Conservation (phyloP, 2,329 filamentous ascomycete species). For the Pyrenochaeta sp. region DNA sequence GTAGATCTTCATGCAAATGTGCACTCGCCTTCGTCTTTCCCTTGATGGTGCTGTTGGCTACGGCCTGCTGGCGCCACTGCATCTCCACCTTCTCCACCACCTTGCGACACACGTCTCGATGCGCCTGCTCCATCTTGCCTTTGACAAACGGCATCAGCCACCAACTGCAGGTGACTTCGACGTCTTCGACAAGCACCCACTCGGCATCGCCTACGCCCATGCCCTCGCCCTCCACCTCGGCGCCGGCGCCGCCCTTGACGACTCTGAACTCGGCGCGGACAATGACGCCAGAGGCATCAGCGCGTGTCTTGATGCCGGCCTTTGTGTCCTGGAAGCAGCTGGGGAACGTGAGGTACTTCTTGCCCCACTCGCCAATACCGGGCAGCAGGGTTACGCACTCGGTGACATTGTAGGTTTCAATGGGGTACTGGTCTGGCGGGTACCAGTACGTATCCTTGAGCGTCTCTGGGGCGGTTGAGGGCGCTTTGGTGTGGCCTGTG, state of each 20-base stretch:
- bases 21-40: slow-evolving; percentile 16
- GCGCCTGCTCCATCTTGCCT: slow-evolving; percentile 43
- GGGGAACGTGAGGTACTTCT: slow-evolving; percentile 43
- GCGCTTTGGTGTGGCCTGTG: slow-evolving; percentile 35
- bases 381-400: slow-evolving; percentile 42
- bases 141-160: slow-evolving; percentile 49
- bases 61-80: slow-evolving; percentile 24
- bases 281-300: slow-evolving; percentile 39
- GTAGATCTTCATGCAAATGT: slow-evolving; percentile 5
- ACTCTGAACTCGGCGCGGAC: slow-evolving; percentile 45
- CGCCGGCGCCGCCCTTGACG: slow-evolving; percentile 31
- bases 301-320: slow-evolving; percentile 42
- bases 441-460: slow-evolving; percentile 48
- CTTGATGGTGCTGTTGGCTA: slow-evolving; percentile 25
- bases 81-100: slow-evolving; percentile 44
- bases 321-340: slow-evolving; percentile 44
- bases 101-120: slow-evolving; percentile 43
- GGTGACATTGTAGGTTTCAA: slow-evolving; percentile 41
- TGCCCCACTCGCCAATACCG: slow-evolving; percentile 40
- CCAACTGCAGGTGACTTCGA: slow-evolving; percentile 44
- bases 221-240: slow-evolving; percentile 43
- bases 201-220: slow-evolving; percentile 42
- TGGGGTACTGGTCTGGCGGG: slow-evolving; percentile 37
- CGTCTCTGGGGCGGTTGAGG: slow-evolving; percentile 27
- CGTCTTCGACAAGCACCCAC: slow-evolving; percentile 47